Percentiles rank a stretch among this genome's conserved stretches.
Conservation (phyloP, 139 green algal species). For the Micractinium sp. region DNA sequence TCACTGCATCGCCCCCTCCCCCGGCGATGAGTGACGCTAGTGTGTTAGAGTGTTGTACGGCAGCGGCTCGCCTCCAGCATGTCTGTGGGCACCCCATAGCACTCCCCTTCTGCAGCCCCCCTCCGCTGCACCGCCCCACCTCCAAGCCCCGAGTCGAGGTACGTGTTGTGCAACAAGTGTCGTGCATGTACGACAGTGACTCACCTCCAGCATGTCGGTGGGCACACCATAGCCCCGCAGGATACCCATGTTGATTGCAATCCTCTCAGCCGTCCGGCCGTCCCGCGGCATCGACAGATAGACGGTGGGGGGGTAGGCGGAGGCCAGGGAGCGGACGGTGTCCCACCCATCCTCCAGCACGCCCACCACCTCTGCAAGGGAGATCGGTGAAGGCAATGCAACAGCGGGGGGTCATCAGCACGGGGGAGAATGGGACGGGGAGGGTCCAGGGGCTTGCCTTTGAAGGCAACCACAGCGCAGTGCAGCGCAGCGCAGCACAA, state of each 20-base stretch:
- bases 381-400: background rate
- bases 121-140: too few relatives aligned
- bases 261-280: background rate
- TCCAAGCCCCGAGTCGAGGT: too few relatives aligned
- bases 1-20: too few relatives aligned
- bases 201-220: background rate
- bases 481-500: too few relatives aligned
- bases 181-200: too few relatives aligned
- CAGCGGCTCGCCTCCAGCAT: too few relatives aligned
- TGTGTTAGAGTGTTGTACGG: too few relatives aligned
- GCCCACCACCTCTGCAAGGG: conserved; percentile 9
- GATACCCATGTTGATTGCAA: background rate
- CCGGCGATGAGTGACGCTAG: too few relatives aligned
- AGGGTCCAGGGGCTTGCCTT: background rate
- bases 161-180: too few relatives aligned
- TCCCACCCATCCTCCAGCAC: background rate
- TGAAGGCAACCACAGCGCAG: background rate
- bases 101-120: too few relatives aligned
- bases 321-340: background rate
- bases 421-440: background rate
- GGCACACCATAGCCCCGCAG: background rate
- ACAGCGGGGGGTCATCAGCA: background rate
- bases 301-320: background rate
- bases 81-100: too few relatives aligned
- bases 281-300: conserved; percentile 14